Evolutionary conservation across 441 rosid species (phyloP).

Genomic region (Pelargonium myrrhifolium): DNA sequence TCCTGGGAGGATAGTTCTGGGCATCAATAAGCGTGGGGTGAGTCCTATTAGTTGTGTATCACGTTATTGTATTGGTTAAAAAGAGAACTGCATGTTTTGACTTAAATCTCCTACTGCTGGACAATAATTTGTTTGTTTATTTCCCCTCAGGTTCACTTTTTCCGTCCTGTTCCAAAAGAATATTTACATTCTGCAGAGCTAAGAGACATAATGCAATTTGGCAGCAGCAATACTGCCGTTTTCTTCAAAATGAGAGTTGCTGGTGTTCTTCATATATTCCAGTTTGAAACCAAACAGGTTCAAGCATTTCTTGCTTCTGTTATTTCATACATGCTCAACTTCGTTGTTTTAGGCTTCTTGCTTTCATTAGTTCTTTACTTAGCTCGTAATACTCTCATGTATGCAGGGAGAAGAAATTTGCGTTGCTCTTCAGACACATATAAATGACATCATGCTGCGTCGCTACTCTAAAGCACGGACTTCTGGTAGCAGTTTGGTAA

Average conservation of each 20-base stretch:
- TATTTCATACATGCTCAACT: background rate
- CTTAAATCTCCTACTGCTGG: background rate
- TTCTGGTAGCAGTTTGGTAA: constrained; percentile 47
- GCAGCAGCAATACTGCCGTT: constrained; percentile 97
- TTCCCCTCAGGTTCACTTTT: constrained; percentile 67
- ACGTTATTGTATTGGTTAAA: background rate
- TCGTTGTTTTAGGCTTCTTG: background rate
- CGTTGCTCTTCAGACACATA: constrained; percentile 98
- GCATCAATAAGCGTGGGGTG: constrained; percentile 98
- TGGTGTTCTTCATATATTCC: constrained; percentile 96
- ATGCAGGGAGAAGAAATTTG: constrained; percentile 96
- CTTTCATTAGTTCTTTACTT: background rate
- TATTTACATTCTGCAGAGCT: constrained; percentile 93
- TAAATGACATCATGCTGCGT: constrained; percentile 95
- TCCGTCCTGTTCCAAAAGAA: constrained; percentile 96
- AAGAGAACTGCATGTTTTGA: background rate
- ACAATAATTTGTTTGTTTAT: constrained; percentile 18
- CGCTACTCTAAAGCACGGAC: constrained; percentile 92
- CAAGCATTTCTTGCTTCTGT: background rate
- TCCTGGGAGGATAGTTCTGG: constrained; percentile 87
- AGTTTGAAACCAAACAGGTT: constrained; percentile 98
- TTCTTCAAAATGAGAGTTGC: constrained; percentile 99
- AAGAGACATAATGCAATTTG: constrained; percentile 98
- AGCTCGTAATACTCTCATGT: background rate
- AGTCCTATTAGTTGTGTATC: constrained; percentile 25